Evolutionary conservation across 208 protist species (phyloP), one percentile per base, ranked within the genome.

Genomic region (Zelonia costaricensis): DNA sequence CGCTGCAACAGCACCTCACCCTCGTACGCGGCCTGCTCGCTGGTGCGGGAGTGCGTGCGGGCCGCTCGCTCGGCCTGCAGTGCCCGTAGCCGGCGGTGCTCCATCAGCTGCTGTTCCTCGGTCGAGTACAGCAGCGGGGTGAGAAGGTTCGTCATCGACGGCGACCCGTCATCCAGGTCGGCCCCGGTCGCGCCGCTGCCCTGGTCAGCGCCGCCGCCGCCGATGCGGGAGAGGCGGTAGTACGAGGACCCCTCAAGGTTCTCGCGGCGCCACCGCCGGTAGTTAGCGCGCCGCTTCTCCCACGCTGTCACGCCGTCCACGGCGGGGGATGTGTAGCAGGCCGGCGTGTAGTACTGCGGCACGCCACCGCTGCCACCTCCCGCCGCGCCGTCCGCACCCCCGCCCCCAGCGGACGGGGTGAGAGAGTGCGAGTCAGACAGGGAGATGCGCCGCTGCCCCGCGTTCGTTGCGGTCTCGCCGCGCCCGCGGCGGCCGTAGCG

Each of bases 211-310:
- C n/a, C 2, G 25, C 43, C 44, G 0, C n/a, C 35, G 22, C 22
- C 16, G 30, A 10, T 49, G 31, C 13, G 18, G 27, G 57, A 73
- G 18, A 66, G 23, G 3, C 51, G 48, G 51, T 53, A 40, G 63
- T 76, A 81, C 15, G 65, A 45, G 1, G 70, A 70, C 3, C 28
- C 13, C 15, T 30, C 30, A 9, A 85, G 71, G 27, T 64, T 47
- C 1, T 48, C 40, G 6, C 18, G 18, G 25, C 78, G 71, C 85
- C 85, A 92, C 25, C 67, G 16, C 10, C 27, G 62, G 43, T 85
- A 88, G 13, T 73, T 71, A 22, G 51, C 66, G 57, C 78, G 48
- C 43, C 61, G 60, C n/a, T 51, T 61, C 28, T 74, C 69, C 65
- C 77, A 80, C 23, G 22, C 5, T 2, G 9, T 49, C 18, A 18